A percentile compares a stretch with the other conserved stretches of the same genome.
Evolutionary conservation across 352 stramenopile genomes (phyloP).

Genomic region (Halophytophthora polymorphica): DNA sequence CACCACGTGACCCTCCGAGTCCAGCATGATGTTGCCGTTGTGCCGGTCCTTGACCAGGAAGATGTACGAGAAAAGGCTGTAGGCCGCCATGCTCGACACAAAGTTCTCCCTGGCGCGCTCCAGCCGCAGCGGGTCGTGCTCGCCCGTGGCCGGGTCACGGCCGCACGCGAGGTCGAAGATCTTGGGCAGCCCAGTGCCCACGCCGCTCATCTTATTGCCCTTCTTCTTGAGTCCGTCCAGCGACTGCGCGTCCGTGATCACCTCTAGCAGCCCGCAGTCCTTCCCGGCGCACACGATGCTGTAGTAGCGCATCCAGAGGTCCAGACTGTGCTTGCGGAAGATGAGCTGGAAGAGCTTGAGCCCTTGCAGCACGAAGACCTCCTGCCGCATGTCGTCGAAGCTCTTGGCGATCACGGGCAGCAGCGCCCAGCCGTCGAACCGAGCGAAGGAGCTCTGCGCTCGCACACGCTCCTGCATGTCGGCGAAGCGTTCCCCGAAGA

Average conservation of each 20-base stretch:
- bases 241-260: constrained; percentile 94
- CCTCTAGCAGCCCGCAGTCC: constrained; percentile 93
- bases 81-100: constrained; percentile 94
- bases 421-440: constrained; percentile 82
- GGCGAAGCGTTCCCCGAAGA: constrained; percentile 86
- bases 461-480: constrained; percentile 86
- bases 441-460: constrained; percentile 59
- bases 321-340: constrained; percentile 87
- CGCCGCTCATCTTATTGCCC: constrained; percentile 22
- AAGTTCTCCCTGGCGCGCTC: constrained; percentile 95
- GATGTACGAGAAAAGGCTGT: constrained; percentile 97
- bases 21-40: constrained; percentile 99
- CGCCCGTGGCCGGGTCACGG: constrained; percentile 34
- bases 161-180: constrained; percentile 56
- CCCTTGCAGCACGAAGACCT: constrained; percentile 95
- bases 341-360: constrained; percentile 92
- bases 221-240: constrained; percentile 96
- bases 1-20: constrained; percentile 95
- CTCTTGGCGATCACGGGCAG: constrained; percentile 95
- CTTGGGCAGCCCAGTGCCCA: constrained; percentile 30
- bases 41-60: constrained; percentile 98
- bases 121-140: constrained; percentile 38
- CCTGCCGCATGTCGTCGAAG: constrained; percentile 96
- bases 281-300: constrained; percentile 92
- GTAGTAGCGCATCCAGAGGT: constrained; percentile 94